Evolutionary conservation across 108 stramenopile species (phyloP).

Genomic region (Nitzschia palea): DNA sequence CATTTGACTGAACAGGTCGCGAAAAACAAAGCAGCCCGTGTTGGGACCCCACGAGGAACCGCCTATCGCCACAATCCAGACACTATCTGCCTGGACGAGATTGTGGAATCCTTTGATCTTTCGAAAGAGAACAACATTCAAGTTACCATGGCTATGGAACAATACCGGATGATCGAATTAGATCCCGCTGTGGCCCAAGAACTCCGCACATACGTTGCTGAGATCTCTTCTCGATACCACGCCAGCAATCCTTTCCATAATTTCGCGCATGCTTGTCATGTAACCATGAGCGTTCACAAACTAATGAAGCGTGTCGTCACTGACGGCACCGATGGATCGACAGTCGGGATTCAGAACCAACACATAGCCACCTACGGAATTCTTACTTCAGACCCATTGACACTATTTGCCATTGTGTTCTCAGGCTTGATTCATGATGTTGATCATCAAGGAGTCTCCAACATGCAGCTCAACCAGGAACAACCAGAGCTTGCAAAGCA

Average conservation of each 20-base stretch:
- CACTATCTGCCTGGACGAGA: slow-evolving; percentile 15
- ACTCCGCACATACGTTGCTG: slow-evolving; percentile 18
- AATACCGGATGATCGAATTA: not conserved
- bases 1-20: not conserved
- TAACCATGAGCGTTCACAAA: slow-evolving; percentile 44
- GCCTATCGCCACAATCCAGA: not conserved
- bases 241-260: slow-evolving; percentile 56
- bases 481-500: slow-evolving; percentile 35
- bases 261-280: slow-evolving; percentile 63
- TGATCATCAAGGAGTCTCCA: slow-evolving; percentile 48
- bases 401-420: slow-evolving; percentile 51
- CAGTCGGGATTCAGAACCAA: not conserved
- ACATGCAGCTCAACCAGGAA: slow-evolving; percentile 41
- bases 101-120: slow-evolving; percentile 5
- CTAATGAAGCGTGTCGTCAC: slow-evolving; percentile 19
- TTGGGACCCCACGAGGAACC: not conserved
- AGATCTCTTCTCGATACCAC: slow-evolving; percentile 36
- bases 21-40: not conserved
- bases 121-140: not conserved
- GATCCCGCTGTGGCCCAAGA: slow-evolving; percentile 13
- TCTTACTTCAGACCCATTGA: slow-evolving; percentile 47
- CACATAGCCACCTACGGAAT: slow-evolving; percentile 49
- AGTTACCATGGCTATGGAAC: not conserved
- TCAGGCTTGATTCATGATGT: slow-evolving; percentile 70
- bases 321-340: not conserved